These are phyloP conservation scores for Xylaria hypoxylon DNA, from an alignment of 2,329 filamentous ascomycete genomes.

Conservation along the genomic window DNA sequence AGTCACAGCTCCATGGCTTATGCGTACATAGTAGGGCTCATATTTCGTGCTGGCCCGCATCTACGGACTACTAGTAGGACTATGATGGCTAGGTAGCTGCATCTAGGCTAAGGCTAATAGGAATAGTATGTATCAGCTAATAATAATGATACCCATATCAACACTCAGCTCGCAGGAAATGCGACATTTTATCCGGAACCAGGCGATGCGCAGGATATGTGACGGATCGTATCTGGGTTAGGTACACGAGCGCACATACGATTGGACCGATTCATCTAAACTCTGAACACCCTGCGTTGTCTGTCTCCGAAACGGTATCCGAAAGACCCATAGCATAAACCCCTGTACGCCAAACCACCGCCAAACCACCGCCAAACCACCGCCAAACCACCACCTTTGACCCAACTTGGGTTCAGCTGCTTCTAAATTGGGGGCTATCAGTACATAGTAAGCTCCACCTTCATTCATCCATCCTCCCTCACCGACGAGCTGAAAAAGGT, in stretches of 20 bases:
- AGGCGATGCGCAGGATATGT: constrained; percentile 5
- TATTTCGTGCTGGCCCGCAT: background rate
- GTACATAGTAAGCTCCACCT: constrained; percentile 32
- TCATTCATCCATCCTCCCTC: constrained; percentile 10
- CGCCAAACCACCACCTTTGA: background rate
- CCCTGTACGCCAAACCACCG: constrained; percentile 8
- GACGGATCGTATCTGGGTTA: constrained; percentile 9
- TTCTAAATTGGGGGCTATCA: constrained; percentile 21
- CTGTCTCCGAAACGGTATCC: too few species aligned
- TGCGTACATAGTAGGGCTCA: background rate
- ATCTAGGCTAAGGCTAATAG: background rate
- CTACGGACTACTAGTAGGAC: too few species aligned
- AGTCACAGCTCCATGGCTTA: background rate
- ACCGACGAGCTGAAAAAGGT: constrained; percentile 29
- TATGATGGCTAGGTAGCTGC: constrained; percentile 8
- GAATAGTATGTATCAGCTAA: background rate
- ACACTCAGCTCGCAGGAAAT: background rate
- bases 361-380: background rate
- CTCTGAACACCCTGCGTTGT: background rate
- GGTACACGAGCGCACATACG: background rate
- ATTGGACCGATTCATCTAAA: constrained; percentile 1
- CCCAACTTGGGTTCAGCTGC: constrained; percentile 28
- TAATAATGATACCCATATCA: too few species aligned
- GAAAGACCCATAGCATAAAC: background rate
- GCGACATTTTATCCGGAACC: background rate